Conservation (phyloP, 306 rosid genomes). For the Urtica urens region DNA sequence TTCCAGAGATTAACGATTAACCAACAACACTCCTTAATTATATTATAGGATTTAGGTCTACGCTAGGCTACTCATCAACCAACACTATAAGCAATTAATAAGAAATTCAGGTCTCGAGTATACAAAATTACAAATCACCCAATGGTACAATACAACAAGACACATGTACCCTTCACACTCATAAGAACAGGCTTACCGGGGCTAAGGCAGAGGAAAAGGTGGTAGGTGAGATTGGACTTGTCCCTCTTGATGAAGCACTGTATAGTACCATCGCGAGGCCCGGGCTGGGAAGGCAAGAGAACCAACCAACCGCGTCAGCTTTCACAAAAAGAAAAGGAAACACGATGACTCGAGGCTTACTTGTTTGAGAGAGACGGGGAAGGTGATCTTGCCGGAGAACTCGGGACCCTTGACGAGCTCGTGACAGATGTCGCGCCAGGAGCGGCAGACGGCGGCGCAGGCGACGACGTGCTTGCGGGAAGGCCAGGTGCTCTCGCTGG, state of each 20-base stretch:
- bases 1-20: not conserved
- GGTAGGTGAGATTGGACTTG: constrained; percentile 77
- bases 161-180: no score
- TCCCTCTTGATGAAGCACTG: constrained; percentile 94
- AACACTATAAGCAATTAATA: not conserved
- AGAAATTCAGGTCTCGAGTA: not conserved
- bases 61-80: no score
- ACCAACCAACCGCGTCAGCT: constrained; percentile 11
- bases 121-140: not conserved
- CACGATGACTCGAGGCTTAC: constrained; percentile 22
- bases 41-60: no score
- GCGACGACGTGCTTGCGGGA: constrained; percentile 68
- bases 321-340: not conserved
- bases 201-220: constrained; percentile 80
- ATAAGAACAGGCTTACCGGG: constrained; percentile 44
- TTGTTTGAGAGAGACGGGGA: constrained; percentile 85
- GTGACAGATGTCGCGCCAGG: constrained; percentile 93
- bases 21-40: not conserved
- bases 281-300: constrained; percentile 65
- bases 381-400: constrained; percentile 71
- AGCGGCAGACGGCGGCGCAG: constrained; percentile 74
- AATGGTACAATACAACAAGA: constrained; percentile 3
- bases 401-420: constrained; percentile 68
- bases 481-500: constrained; percentile 81
- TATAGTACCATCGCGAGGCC: constrained; percentile 61